Evolutionary conservation across 345 rosid genomes (phyloP).

Genomic region (Melastoma malabathricum): DNA sequence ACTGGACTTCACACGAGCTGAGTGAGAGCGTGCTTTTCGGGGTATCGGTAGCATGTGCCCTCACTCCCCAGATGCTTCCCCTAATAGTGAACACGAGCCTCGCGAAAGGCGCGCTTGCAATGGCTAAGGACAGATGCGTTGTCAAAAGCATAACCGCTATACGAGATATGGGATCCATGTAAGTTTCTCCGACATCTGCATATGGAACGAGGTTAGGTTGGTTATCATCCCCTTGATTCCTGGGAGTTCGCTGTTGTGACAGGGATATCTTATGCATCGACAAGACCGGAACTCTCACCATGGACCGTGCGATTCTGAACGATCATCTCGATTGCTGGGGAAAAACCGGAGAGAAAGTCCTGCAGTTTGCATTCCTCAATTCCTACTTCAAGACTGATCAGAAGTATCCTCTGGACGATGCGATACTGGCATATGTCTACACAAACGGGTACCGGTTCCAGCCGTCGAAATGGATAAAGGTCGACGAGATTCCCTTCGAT

Average conservation of each 20-base stretch:
- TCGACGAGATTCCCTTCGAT: constrained; percentile 59
- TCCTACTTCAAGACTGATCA: constrained; percentile 70
- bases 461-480: constrained; percentile 49
- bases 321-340: constrained; percentile 50
- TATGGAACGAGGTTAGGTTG: no score
- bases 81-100: constrained; percentile 55
- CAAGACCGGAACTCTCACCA: constrained; percentile 66
- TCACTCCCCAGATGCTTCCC: constrained; percentile 76
- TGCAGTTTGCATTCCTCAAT: constrained; percentile 48
- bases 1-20: constrained; percentile 15
- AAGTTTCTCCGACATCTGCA: constrained; percentile 7
- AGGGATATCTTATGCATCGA: constrained; percentile 65
- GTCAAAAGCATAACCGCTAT: constrained; percentile 54
- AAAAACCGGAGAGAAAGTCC: constrained; percentile 29
- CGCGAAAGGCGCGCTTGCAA: constrained; percentile 66
- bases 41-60: constrained; percentile 55
- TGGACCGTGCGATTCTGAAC: constrained; percentile 46
- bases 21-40: constrained; percentile 48
- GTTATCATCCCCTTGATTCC: no score
- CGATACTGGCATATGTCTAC: constrained; percentile 52
- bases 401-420: constrained; percentile 66
- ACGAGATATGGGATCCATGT: constrained; percentile 71
- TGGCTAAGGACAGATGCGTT: constrained; percentile 65
- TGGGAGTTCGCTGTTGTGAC: background rate
- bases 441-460: constrained; percentile 52